Percentiles rank a stretch among this genome's conserved stretches.
phyloP scores from a whole-genome alignment of 1,139 yeast species.

The Casaregolazyma suthepensis region DNA sequence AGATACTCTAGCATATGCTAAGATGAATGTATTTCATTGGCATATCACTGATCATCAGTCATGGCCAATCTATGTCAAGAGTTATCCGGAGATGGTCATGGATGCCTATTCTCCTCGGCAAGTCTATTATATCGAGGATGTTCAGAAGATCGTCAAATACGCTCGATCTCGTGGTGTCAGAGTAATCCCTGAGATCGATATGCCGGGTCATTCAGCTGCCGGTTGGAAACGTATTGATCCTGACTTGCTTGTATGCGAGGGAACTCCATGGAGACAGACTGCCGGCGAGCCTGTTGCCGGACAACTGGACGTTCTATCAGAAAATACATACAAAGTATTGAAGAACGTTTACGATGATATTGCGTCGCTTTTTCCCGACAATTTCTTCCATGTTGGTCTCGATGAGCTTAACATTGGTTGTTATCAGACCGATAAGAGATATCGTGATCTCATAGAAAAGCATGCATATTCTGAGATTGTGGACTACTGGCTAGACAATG shows the following conservation, averaged over 20 bases:
- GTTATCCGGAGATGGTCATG: slow-evolving; percentile 38
- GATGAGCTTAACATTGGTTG: slow-evolving; percentile 39
- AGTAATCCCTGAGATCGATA: slow-evolving; percentile 42
- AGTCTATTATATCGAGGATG: slow-evolving; percentile 37
- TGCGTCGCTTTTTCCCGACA: slow-evolving; percentile 34
- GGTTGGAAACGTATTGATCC: slow-evolving; percentile 39
- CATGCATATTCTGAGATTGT: slow-evolving; percentile 32
- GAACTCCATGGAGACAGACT: slow-evolving; percentile 9
- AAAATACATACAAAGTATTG: slow-evolving; percentile 14
- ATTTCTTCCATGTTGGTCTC: slow-evolving; percentile 41
- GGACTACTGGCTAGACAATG: slow-evolving; percentile 37
- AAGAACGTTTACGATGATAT: slow-evolving; percentile 24
- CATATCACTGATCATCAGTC: slow-evolving; percentile 42
- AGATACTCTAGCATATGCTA: slow-evolving; percentile 39
- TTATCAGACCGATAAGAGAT: slow-evolving; percentile 32
- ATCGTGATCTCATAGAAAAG: slow-evolving; percentile 31
- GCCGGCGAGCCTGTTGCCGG: slow-evolving; percentile 9
- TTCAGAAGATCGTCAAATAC: slow-evolving; percentile 32
- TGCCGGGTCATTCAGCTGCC: slow-evolving; percentile 44
- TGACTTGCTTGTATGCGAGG: slow-evolving; percentile 36
- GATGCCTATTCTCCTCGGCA: slow-evolving; percentile 23
- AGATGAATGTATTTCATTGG: slow-evolving; percentile 44
- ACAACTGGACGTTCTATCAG: slow-evolving; percentile 15
- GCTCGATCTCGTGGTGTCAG: slow-evolving; percentile 40
- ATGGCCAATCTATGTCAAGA: slow-evolving; percentile 38